Evolutionary conservation across 495 filamentous ascomycete species (phyloP), one percentile per base, ranked within the genome.

Genomic region (Astrocystis sublimbata): DNA sequence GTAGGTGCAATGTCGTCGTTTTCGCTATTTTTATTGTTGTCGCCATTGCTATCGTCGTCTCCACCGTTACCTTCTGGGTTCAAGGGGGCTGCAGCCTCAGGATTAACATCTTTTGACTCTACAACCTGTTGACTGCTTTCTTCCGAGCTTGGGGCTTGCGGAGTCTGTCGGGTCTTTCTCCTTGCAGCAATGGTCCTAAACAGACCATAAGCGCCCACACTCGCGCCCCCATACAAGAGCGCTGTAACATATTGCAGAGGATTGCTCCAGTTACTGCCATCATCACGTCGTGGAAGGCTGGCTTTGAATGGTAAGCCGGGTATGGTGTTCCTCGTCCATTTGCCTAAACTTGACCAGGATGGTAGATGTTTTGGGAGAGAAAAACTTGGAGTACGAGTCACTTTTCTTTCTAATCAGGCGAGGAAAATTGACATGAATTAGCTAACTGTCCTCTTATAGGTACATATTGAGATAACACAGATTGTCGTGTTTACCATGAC

Each of bases 391-490:
- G 36, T 38, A 54, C 33, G n/a, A n/a, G n/a, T 54, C 21, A 13
- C 33, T 38, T 38, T 54, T 38, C 24, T 54, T 24, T 54, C 51
- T 54, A 19, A 21, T 15, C 15, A 42, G 24, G 24, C 24, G 31
- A 42, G 24, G 42, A n/a, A n/a, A 56, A 30, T 15, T 24, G n/a
- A n/a, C 42, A 56, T 56, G 12, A 56, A 56, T 56, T 56, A 56
- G 52, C 52, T 56, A 56, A 7, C 36, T 56, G 35, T 13, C 42
- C 36, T 56, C 36, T 56, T 24, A 17, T 56, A n/a, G n/a, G n/a
- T n/a, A 56, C 52, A 56, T 31, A 13, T 17, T 17, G 19, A 56
- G n/a, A n/a, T n/a, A 42, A 4, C 3, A 41, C 17, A 56, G 5
- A 13, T 24, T 1, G 23, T 23, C 36, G 2, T 30, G 15, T 30